Evolutionary conservation across 2,329 filamentous ascomycete species (phyloP), one percentile per base, ranked within the genome.

Genomic region (Cladophialophora bantiana): DNA sequence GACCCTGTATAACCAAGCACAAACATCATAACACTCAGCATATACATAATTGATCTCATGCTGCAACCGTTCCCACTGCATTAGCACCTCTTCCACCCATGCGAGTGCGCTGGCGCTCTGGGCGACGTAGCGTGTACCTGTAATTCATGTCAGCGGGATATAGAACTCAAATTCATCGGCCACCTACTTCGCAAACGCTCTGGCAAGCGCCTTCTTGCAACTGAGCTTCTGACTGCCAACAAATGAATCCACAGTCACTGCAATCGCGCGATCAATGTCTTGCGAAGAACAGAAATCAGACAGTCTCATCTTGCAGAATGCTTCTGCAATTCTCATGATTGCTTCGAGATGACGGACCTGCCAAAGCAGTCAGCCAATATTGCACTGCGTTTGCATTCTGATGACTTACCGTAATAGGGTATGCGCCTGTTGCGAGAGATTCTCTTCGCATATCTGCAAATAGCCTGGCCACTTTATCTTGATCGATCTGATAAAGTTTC

Each of bases 221-320:
- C 92, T 96, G 74, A 98, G 88, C 83, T 99, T 99, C 78, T 99
- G 95, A 74, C 92, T 96, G 68, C 91, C 92, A 52, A 99, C 92
- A 76, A 99, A 99, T 64, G 92, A 96, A 72, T 98, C 94, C 2
- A 99, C 92, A 0, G 95, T 96, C 6, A 99, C 95, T 13, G 94
- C 93, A 75, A 99, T 99, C 65, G 95, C 95, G 52, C 95, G 92
- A 79, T 99, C 95, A 73, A 99, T 97, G 76, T 99, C 95, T 67
- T 91, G 87, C 1, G 91, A 82, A 5, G 90, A 90, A 79, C 94
- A 97, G 83, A 97, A 98, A 72, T 99, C 95, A 0, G 92, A 95
- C n/a, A 99, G 84, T 13, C 95, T 90, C 95, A 99, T 99, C 76
- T 96, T 94, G 80, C 92, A 96, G 82, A 99, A 99, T 0, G 94